A percentile compares a stretch with the other conserved stretches of the same genome.
Conservation (phyloP, 306 rosid genomes). For the Leucaena leucocephala region DNA sequence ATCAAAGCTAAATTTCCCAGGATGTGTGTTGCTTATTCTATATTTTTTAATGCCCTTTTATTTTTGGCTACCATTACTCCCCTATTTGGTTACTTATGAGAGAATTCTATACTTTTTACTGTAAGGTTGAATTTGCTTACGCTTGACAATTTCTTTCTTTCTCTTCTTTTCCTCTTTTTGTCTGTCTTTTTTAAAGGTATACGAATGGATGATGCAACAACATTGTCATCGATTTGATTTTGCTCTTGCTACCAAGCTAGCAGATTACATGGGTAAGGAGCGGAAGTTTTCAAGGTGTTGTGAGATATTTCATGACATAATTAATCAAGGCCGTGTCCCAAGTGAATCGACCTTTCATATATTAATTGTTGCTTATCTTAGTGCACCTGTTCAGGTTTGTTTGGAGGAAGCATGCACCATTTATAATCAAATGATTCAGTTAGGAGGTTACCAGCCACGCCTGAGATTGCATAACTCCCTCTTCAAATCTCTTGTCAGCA, state of each 20-base stretch:
- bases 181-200: constrained; percentile 53
- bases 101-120: constrained; percentile 18
- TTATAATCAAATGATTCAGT: constrained; percentile 90
- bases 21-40: constrained; percentile 18
- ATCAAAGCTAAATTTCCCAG: constrained; percentile 12
- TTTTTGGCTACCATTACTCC: constrained; percentile 24
- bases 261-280: constrained; percentile 92
- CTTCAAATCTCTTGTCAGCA: constrained; percentile 70
- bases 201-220: constrained; percentile 96
- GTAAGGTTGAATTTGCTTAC: constrained; percentile 19
- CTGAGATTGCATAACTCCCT: constrained; percentile 88
- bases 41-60: constrained; percentile 7
- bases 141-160: background rate
- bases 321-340: constrained; percentile 91
- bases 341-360: constrained; percentile 92
- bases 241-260: constrained; percentile 85
- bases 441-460: constrained; percentile 89
- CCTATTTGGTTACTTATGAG: constrained; percentile 22
- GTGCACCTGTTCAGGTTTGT: constrained; percentile 75
- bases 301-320: constrained; percentile 83
- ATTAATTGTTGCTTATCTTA: constrained; percentile 85
- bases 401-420: constrained; percentile 86
- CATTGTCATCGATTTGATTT: constrained; percentile 82
- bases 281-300: constrained; percentile 89
- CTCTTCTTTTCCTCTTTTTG: background rate